A percentile compares a stretch with the other conserved stretches of the same genome.
Conservation (phyloP, 768 basidiomycete species). For the Boletales sp. region DNA sequence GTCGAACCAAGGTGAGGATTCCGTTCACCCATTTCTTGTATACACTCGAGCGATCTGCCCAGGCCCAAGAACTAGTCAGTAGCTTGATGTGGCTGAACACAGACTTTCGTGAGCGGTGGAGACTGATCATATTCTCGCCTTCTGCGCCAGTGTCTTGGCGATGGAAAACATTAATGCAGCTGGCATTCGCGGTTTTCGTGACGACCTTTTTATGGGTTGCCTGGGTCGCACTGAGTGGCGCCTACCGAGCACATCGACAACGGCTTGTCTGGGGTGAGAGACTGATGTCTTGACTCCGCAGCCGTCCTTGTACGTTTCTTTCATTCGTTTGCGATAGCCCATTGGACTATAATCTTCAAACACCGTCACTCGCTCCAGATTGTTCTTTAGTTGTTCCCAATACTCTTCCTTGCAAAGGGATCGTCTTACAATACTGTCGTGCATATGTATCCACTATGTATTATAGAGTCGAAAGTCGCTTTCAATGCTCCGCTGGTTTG, state of each 20-base stretch:
- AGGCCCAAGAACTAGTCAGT: conserved; percentile 65
- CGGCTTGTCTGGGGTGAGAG: conserved; percentile 78
- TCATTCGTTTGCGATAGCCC: not conserved
- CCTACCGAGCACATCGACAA: conserved; percentile 70
- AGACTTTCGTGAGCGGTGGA: conserved; percentile 73
- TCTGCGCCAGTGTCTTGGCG: conserved; percentile 68
- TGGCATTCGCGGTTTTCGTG: conserved; percentile 55
- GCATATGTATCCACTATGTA: conserved; percentile 18
- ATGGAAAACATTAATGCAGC: conserved; percentile 64
- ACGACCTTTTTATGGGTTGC: conserved; percentile 56
- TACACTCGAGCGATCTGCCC: not conserved
- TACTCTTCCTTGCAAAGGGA: not conserved
- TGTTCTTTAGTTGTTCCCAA: not conserved
- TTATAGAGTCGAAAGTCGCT: not conserved
- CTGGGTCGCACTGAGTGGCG: conserved; percentile 62
- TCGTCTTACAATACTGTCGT: not conserved
- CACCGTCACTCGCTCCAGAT: not conserved
- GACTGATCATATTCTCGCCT: conserved; percentile 69
- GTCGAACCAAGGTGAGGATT: conserved; percentile 55
- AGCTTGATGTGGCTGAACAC: conserved; percentile 77
- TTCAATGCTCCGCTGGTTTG: conserved; percentile 42
- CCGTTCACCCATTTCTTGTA: not conserved
- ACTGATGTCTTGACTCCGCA: conserved; percentile 55
- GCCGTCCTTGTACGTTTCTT: not conserved
- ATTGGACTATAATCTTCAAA: not conserved